Evolutionary conservation across 371 early-diverging fungal species (phyloP).

Genomic region (Actinomucor elegans): DNA sequence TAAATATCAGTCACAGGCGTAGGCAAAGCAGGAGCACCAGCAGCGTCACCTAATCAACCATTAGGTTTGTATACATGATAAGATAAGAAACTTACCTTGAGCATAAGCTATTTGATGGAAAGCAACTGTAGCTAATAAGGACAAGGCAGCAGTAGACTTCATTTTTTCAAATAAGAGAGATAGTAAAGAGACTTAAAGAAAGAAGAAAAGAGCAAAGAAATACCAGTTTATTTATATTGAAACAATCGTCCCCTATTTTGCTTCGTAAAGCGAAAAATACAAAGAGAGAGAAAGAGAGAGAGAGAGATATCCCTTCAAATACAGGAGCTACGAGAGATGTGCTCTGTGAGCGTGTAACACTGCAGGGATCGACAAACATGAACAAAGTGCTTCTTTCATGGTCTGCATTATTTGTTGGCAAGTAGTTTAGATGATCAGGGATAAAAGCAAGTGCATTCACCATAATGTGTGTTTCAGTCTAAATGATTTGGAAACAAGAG

Average conservation of each 20-base stretch:
- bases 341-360: background rate
- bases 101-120: conserved; percentile 11
- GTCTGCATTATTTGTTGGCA: background rate
- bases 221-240: background rate
- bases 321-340: background rate
- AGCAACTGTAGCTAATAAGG: conserved; percentile 8
- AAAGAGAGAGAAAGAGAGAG: background rate
- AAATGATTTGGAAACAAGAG: conserved; percentile 4
- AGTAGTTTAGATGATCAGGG: conserved; percentile 4
- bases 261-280: background rate
- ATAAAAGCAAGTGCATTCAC: background rate
- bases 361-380: conserved; percentile 21
- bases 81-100: conserved; percentile 4
- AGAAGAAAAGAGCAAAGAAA: background rate
- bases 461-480: background rate
- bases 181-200: background rate
- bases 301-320: background rate
- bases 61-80: background rate
- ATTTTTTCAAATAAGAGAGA: conserved; percentile 4
- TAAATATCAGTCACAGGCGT: conserved; percentile 20
- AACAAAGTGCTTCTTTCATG: background rate
- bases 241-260: background rate
- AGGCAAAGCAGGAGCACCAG: conserved; percentile 8
- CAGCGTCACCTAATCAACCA: background rate
- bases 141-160: conserved; percentile 12